Conservation (phyloP, 2,329 filamentous ascomycete genomes). For the Alternaria triticimaculans region DNA sequence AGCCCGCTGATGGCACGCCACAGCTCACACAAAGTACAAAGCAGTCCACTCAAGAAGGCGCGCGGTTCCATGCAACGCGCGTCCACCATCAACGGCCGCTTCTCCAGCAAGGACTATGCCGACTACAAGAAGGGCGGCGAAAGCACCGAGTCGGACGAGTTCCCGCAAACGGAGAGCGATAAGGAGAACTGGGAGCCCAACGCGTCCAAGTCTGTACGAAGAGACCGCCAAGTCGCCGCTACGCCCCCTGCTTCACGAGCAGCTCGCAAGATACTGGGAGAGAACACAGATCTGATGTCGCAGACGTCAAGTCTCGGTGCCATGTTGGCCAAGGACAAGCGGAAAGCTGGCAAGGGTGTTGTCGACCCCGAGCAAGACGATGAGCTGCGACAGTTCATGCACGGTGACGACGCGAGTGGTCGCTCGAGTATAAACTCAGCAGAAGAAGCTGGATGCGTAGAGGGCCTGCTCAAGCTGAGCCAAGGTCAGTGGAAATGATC, state of each 20-base stretch:
- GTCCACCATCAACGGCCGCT: conserved; percentile 43
- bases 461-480: conserved; percentile 85
- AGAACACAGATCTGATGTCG: conserved; percentile 52
- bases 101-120: conserved; percentile 35
- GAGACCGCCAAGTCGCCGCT: conserved; percentile 24
- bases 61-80: conserved; percentile 44
- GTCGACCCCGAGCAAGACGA: conserved; percentile 59
- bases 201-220: conserved; percentile 39
- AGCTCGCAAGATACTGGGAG: conserved; percentile 55
- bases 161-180: conserved; percentile 76
- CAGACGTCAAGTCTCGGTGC: conserved; percentile 47
- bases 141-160: conserved; percentile 54
- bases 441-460: conserved; percentile 83
- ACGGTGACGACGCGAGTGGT: conserved; percentile 62
- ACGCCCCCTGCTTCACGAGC: conserved; percentile 43
- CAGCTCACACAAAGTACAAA: conserved; percentile 35
- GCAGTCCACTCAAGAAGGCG: conserved; percentile 46
- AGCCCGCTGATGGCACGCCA: conserved; percentile 50
- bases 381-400: conserved; percentile 78
- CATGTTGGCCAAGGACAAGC: conserved; percentile 43
- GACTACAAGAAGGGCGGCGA: conserved; percentile 26
- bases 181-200: conserved; percentile 87
- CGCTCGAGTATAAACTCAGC: conserved; percentile 60
- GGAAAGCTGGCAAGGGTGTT: conserved; percentile 38
- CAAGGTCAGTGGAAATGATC: conserved; percentile 80